Conservation (phyloP, 2,329 filamentous ascomycete genomes). For the Scytalidium lignicola region DNA sequence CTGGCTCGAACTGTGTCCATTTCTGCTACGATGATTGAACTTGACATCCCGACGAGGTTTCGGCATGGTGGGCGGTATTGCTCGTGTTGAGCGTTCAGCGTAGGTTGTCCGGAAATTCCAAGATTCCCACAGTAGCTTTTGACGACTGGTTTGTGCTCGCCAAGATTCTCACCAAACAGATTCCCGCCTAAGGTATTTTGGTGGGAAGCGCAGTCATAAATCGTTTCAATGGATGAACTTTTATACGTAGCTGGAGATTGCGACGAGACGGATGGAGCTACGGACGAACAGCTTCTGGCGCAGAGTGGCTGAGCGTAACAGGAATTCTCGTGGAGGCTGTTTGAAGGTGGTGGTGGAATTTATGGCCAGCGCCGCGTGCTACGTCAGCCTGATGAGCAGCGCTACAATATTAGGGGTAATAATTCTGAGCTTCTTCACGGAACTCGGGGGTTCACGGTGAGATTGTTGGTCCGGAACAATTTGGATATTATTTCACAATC, state of each 20-base stretch:
- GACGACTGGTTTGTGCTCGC: background rate
- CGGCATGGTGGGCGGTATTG: constrained; percentile 28
- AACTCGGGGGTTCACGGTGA: background rate
- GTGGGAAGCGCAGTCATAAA: background rate
- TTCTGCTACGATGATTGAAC: constrained; percentile 34
- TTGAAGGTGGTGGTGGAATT: background rate
- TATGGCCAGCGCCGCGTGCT: background rate
- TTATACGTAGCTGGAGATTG: background rate
- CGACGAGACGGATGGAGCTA: background rate
- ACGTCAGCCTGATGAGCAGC: background rate
- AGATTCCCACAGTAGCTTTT: background rate
- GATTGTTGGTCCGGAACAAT: background rate
- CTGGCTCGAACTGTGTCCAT: constrained; percentile 22
- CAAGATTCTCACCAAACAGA: background rate
- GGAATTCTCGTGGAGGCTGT: background rate
- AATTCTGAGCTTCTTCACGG: background rate
- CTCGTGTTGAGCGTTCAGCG: constrained; percentile 1
- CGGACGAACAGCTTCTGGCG: background rate
- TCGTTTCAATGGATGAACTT: background rate
- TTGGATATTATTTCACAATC: too few relatives aligned
- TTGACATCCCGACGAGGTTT: constrained; percentile 49
- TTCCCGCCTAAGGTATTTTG: background rate
- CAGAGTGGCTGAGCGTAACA: background rate
- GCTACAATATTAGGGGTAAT: background rate
- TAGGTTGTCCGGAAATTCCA: constrained; percentile 3